Base-by-base conservation (phyloP, 2,329 filamentous ascomycete species). In the Aspergillus amoenus region DNA sequence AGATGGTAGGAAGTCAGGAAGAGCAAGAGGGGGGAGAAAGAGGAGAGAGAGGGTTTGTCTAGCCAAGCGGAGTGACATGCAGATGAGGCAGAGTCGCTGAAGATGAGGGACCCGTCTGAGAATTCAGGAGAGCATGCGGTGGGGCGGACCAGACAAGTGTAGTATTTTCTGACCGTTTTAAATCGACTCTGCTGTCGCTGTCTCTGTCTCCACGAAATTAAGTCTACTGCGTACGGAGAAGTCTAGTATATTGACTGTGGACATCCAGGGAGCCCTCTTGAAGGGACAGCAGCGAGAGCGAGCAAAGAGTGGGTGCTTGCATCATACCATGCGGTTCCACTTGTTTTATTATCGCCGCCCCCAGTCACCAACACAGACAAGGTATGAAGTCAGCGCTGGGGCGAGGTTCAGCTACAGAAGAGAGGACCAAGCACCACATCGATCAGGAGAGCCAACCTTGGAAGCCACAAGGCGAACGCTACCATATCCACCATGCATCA, bases 31-130 rank as follows among this genome's bases (percentile, higher is more conserved):
- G 17, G n/a, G 17, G 37, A 21, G 43, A n/a, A 27, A 45, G 43
- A 45, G 43, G 44, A 15, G 44, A 37, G 34, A 15, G 34, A n/a
- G 34, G 13, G 34, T 15, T 47, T n/a, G 44, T 51, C 39, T 17
- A 30, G 37, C 37, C 48, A 51, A 52, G 27, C 49, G 37, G 24
- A 45, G 52, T 58, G 56, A 47, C 52, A 59, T 59, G 52, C 52
- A 59, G 49, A 27, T 44, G 40, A 45, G 50, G 56, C 41, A 39
- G 48, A 55, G 45, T 15, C 18, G 41, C 8, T 30, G 27, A 30
- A 30, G 27, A 30, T 30, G 27, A 30, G 27, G 27, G 27, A 30
- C 27, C 27, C 27, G 27, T 11, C 27, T 30, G 27, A 30, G 27
- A 9, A 30, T 30, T 30, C 27, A 30, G 27, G 27, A 30, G 27